Percentiles rank a stretch among this genome's conserved stretches.
Conservation (phyloP, 1,284 basidiomycete genomes). For the Singerocomus rubriflavus region DNA sequence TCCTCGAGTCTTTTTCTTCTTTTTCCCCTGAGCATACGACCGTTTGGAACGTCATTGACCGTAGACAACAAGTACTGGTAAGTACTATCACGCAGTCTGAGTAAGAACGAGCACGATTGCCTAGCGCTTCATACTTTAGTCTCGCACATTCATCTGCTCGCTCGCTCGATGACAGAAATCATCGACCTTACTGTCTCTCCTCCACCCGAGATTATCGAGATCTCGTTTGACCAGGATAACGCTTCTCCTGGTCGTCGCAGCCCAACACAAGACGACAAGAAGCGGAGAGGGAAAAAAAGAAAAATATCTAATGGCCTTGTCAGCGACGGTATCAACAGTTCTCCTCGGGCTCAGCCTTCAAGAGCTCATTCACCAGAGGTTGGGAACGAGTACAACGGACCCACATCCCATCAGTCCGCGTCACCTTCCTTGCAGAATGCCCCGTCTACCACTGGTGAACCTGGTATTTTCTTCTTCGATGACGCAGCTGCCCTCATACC, state of each 20-base stretch:
- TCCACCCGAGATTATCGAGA: slow-evolving; percentile 29
- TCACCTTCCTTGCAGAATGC: neutral
- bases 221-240: slow-evolving; percentile 25
- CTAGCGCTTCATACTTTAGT: no score
- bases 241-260: neutral
- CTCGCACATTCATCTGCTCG: neutral
- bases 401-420: slow-evolving; percentile 4
- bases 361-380: slow-evolving; percentile 19
- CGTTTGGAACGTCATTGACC: no score
- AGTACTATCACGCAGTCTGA: no score
- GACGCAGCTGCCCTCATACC: slow-evolving; percentile 36
- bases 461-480: slow-evolving; percentile 55
- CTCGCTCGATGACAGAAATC: slow-evolving; percentile 28
- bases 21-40: neutral
- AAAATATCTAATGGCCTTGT: slow-evolving; percentile 14
- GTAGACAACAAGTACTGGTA: no score
- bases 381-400: neutral
- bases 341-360: slow-evolving; percentile 12
- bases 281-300: slow-evolving; percentile 18
- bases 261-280: slow-evolving; percentile 16
- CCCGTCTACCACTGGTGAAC: slow-evolving; percentile 15
- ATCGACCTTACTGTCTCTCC: slow-evolving; percentile 33
- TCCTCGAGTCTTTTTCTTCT: no score
- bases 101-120: no score
- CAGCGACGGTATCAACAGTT: slow-evolving; percentile 7